Percentiles rank a stretch among this genome's conserved stretches.
These are phyloP conservation scores for Tylopilus rubrobrunneus DNA, from an alignment of 768 basidiomycete genomes.

Conservation along the genomic window DNA sequence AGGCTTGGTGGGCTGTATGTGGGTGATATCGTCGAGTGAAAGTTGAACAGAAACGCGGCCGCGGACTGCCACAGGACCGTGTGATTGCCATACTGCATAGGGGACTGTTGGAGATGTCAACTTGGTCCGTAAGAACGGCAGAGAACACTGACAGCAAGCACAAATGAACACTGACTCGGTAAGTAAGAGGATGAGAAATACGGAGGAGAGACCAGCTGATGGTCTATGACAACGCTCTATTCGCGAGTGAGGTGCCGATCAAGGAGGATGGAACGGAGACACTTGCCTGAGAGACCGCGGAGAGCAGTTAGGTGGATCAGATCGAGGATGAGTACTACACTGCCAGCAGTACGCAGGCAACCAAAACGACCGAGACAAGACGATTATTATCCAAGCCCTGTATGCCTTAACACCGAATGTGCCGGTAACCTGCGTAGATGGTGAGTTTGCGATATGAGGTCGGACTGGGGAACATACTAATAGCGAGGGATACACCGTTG, in stretches of 20 bases:
- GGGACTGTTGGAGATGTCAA: constrained; percentile 37
- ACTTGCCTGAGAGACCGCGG: constrained; percentile 47
- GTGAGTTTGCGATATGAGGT: background rate
- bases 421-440: constrained; percentile 46
- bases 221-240: constrained; percentile 47
- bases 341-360: constrained; percentile 40
- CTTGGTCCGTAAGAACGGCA: background rate
- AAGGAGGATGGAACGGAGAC: background rate
- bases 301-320: constrained; percentile 34
- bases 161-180: constrained; percentile 56
- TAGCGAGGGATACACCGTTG: constrained; percentile 35
- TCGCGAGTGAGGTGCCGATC: background rate
- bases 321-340: constrained; percentile 41
- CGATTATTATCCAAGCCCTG: constrained; percentile 55
- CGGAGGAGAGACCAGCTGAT: constrained; percentile 31
- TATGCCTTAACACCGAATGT: constrained; percentile 66
- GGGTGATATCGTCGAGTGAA: constrained; percentile 38
- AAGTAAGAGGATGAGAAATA: constrained; percentile 47
- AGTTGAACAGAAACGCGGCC: constrained; percentile 53
- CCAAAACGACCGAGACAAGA: constrained; percentile 44
- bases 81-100: constrained; percentile 53
- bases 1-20: constrained; percentile 14
- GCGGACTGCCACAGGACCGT: constrained; percentile 44
- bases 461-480: constrained; percentile 29
- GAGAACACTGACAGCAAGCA: constrained; percentile 48